Evolutionary conservation across 805 yeast genomes (phyloP), one percentile per base, ranked within the genome.

Genomic region (Suhomyces faveliae): DNA sequence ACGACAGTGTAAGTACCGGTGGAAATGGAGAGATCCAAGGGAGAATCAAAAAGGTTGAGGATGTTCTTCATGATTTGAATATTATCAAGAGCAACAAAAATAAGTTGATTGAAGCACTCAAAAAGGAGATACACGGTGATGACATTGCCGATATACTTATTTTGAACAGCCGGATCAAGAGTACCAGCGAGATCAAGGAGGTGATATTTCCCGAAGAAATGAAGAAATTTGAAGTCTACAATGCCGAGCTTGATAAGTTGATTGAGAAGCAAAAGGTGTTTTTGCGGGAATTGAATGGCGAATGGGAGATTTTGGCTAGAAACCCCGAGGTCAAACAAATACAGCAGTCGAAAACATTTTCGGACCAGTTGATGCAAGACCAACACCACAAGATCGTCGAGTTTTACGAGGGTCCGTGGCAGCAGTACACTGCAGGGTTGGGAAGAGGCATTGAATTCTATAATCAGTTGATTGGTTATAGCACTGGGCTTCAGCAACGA

Each of bases 121-220:
- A 89, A 59, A 76, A 72, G 5, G 78, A 79, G 42, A 83, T 87
- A 27, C 94, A 84, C 57, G 74, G 77, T 11, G 98, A 92, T 66
- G 97, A 92, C 61, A 89, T 90, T 43, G 85, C 96, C 0, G 83
- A 85, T 45, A 71, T 84, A 10, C 72, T 92, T 25, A 78, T 92
- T 7, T 70, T 84, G 53, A 85, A 87, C 60, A 68, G 74, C 51
- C 81, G 79, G 51, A 76, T 79, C 39, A 77, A 76, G 33, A 69
- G 81, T 4, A 81, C 80, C 6, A 74, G 78, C 40, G 90, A 85
- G 49, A 73, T 81, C 50, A 76, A 75, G 53, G 70, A 76, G 8
- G 66, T 69, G 25, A 73, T 73, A 13, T 90, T 91, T 61, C 78
- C 81, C 13, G 77, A 79, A 48, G 96, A 89, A 62, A 68, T 92